These are phyloP conservation scores for Gossypium bickii DNA, from an alignment of 345 rosid species.

Conservation along the genomic window DNA sequence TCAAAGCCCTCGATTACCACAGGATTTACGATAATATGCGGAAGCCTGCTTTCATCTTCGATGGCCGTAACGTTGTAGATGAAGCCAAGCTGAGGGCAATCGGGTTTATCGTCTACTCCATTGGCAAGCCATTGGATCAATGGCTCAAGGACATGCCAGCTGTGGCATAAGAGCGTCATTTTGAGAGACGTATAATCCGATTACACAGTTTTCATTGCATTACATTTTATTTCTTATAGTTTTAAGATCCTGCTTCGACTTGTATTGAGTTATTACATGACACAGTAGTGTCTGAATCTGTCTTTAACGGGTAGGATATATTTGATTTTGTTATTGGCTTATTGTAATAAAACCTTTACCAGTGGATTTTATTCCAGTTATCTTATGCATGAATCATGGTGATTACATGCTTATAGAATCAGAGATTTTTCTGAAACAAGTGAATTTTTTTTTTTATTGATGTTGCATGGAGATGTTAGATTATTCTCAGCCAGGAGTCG, in stretches of 20 bases:
- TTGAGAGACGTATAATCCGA: conserved; percentile 7
- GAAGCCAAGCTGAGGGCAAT: conserved; percentile 34
- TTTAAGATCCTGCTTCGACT: conserved; percentile 10
- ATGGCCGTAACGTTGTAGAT: conserved; percentile 41
- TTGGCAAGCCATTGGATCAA: conserved; percentile 48
- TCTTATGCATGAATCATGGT: not conserved
- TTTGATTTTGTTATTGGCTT: conserved; percentile 18
- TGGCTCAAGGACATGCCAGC: conserved; percentile 61
- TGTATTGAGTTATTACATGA: conserved; percentile 7
- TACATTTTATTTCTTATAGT: conserved; percentile 2
- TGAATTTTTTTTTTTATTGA: not conserved
- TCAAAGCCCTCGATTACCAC: conserved; percentile 50
- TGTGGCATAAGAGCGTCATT: conserved; percentile 24
- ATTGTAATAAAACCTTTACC: conserved; percentile 20
- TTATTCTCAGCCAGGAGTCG: too few relatives aligned
- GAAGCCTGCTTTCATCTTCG: conserved; percentile 42
- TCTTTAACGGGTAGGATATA: conserved; percentile 15
- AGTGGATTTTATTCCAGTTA: not conserved
- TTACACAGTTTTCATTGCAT: not conserved
- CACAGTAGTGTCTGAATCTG: conserved; percentile 14
- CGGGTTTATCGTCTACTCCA: conserved; percentile 47
- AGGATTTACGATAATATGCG: conserved; percentile 36
- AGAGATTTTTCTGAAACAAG: too few relatives aligned
- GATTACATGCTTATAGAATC: too few relatives aligned
- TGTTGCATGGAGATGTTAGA: too few relatives aligned